These are phyloP conservation scores for Osmanthus fragrans DNA, from an alignment of 257 asterid species.

Conservation along the genomic window DNA sequence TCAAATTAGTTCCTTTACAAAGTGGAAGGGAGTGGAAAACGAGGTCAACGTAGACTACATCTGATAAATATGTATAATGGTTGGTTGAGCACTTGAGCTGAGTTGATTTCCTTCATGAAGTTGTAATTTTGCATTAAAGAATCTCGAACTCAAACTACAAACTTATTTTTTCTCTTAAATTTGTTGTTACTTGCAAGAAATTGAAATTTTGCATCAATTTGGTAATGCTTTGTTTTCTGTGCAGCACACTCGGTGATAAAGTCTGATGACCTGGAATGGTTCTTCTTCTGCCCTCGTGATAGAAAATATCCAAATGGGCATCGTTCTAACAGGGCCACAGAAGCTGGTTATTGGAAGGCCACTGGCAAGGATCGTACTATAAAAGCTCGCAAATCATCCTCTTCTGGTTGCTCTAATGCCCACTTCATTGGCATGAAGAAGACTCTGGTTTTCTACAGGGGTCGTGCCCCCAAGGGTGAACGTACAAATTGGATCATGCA, in stretches of 20 bases:
- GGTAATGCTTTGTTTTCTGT: conserved; percentile 16
- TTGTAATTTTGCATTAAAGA: conserved; percentile 7
- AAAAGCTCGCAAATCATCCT: conserved; percentile 50
- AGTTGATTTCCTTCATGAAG: not conserved
- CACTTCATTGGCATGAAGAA: conserved; percentile 73
- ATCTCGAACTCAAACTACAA: conserved; percentile 1
- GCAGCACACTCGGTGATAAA: conserved; percentile 75
- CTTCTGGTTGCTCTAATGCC: conserved; percentile 36
- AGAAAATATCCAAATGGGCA: conserved; percentile 75
- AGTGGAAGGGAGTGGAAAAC: conserved; percentile 1
- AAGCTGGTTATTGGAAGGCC: conserved; percentile 85
- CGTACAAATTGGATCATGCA: conserved; percentile 85
- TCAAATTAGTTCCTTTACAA: conserved; percentile 1
- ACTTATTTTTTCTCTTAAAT: not conserved
- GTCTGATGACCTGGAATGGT: conserved; percentile 78
- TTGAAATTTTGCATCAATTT: not conserved
- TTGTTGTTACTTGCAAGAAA: conserved; percentile 2
- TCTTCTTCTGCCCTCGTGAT: conserved; percentile 77
- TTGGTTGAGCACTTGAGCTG: not conserved
- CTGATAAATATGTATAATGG: not conserved
- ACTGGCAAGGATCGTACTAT: conserved; percentile 82
- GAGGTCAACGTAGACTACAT: not conserved
- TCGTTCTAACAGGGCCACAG: conserved; percentile 78
- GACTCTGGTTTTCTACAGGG: conserved; percentile 76
- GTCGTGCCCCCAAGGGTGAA: conserved; percentile 90